A percentile compares a stretch with the other conserved stretches of the same genome.
phyloP scores from a whole-genome alignment of 768 basidiomycete species.

The Pleurotus giganteus region DNA sequence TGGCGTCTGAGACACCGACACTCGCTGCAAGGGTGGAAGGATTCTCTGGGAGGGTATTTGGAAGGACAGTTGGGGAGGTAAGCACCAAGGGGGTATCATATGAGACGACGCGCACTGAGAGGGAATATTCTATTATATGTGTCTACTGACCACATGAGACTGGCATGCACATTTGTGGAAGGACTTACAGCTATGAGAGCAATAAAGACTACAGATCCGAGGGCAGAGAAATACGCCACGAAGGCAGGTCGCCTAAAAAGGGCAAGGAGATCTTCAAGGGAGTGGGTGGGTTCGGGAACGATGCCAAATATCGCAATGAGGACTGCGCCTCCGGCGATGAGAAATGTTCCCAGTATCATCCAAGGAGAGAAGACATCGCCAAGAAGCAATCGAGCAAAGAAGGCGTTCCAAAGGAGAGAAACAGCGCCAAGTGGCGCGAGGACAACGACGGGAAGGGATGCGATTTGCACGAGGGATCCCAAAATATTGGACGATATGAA shows the following conservation, averaged over 20 bases:
- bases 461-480: constrained; percentile 89
- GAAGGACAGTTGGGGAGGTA: constrained; percentile 26
- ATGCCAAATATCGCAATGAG: constrained; percentile 91
- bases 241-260: constrained; percentile 79
- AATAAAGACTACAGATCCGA: constrained; percentile 57
- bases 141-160: constrained; percentile 45
- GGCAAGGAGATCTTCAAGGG: constrained; percentile 77
- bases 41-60: constrained; percentile 35
- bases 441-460: constrained; percentile 90
- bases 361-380: constrained; percentile 84
- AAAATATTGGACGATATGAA: constrained; percentile 88
- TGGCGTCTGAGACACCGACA: constrained; percentile 26
- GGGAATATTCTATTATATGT: constrained; percentile 67
- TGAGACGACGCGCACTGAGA: constrained; percentile 35
- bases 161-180: background rate
- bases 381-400: constrained; percentile 82
- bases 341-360: constrained; percentile 82
- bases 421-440: constrained; percentile 92
- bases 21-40: constrained; percentile 39
- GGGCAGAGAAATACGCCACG: constrained; percentile 74
- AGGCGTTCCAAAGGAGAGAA: constrained; percentile 91
- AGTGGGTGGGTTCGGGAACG: constrained; percentile 83
- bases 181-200: constrained; percentile 62
- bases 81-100: constrained; percentile 18
- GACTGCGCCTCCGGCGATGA: constrained; percentile 87